These are phyloP conservation scores for Malus domestica DNA, from an alignment of 306 rosid genomes.

Conservation along the genomic window DNA sequence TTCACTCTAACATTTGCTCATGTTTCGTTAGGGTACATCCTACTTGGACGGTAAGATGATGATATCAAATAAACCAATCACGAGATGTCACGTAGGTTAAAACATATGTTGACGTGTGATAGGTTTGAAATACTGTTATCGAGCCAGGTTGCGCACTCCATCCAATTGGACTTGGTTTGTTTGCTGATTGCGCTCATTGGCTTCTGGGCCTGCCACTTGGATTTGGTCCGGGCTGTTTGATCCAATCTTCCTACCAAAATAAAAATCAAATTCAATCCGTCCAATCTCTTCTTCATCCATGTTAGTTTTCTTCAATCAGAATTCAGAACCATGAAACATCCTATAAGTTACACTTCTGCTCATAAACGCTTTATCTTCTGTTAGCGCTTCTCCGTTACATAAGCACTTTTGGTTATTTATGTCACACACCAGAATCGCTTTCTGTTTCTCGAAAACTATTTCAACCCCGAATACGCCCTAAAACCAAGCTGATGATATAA, in stretches of 20 bases:
- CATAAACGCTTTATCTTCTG: not conserved
- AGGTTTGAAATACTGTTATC: too few species aligned
- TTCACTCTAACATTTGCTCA: too few species aligned
- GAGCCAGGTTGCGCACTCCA: too few species aligned
- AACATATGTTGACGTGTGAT: accelerated
- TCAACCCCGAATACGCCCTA: not conserved
- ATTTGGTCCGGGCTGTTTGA: not conserved
- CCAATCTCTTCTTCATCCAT: not conserved
- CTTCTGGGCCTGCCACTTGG: not conserved
- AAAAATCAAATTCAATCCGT: not conserved
- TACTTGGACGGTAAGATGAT: not conserved
- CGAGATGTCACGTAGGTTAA: too few species aligned
- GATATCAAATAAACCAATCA: not conserved
- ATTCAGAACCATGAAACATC: not conserved
- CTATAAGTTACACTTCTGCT: too few species aligned
- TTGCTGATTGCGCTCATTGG: too few species aligned
- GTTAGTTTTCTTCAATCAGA: not conserved
- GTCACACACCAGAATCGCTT: not conserved
- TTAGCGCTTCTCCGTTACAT: too few species aligned
- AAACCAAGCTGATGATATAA: not conserved
- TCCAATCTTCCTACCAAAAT: not conserved
- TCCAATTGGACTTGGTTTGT: too few species aligned
- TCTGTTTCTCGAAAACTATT: not conserved
- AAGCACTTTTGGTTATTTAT: not conserved
- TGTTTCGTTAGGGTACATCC: not conserved